Evolutionary conservation across 495 filamentous ascomycete species (phyloP).

Genomic region (Bryoglossum gracile): DNA sequence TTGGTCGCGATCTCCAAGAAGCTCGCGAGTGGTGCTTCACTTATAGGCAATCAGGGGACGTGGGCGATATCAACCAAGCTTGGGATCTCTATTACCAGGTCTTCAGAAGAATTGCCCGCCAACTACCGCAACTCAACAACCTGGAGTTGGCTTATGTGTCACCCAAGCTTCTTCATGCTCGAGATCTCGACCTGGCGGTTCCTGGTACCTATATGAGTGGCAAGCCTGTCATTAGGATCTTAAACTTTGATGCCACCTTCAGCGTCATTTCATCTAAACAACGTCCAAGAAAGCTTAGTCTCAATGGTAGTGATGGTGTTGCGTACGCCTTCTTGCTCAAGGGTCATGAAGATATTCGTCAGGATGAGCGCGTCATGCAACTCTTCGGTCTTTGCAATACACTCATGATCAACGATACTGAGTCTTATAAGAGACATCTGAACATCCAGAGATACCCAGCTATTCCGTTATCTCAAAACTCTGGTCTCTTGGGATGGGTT

Average conservation of each 20-base stretch:
- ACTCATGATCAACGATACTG: constrained; percentile 80
- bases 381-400: constrained; percentile 96
- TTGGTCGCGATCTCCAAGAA: constrained; percentile 89
- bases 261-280: constrained; percentile 97
- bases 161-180: constrained; percentile 75
- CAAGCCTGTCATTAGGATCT: constrained; percentile 76
- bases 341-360: constrained; percentile 95
- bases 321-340: constrained; percentile 85
- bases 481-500: constrained; percentile 94
- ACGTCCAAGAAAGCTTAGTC: constrained; percentile 78
- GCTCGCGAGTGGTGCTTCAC: constrained; percentile 91
- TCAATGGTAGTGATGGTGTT: constrained; percentile 80
- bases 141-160: constrained; percentile 97
- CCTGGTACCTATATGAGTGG: constrained; percentile 91
- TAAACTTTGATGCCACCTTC: constrained; percentile 79
- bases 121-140: constrained; percentile 82
- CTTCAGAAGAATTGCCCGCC: constrained; percentile 91
- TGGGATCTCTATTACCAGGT: constrained; percentile 99
- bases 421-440: constrained; percentile 93
- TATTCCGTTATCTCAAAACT: constrained; percentile 92
- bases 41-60: constrained; percentile 78
- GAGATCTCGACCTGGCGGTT: constrained; percentile 81
- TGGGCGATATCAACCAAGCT: constrained; percentile 91
- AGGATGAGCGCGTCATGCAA: constrained; percentile 99
- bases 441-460: constrained; percentile 92